Conservation (phyloP, 352 stramenopile genomes). For the Phytophthora multivora region DNA sequence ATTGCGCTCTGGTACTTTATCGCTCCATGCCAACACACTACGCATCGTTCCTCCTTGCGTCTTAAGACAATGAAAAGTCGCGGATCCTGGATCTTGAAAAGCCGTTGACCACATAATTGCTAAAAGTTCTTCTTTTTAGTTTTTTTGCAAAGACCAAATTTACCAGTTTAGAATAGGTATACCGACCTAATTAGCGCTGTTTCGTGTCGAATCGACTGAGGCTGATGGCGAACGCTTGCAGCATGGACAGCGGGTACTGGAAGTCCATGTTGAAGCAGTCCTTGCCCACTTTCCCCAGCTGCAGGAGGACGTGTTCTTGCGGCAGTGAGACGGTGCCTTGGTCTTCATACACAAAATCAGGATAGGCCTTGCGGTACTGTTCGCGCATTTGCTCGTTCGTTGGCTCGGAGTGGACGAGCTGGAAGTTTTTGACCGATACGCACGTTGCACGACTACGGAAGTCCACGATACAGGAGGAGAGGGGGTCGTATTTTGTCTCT, state of each 20-base stretch:
- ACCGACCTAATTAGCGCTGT: conserved; percentile 51
- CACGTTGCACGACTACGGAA: conserved; percentile 91
- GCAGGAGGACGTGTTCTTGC: conserved; percentile 84
- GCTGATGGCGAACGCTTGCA: conserved; percentile 93
- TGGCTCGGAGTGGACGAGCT: conserved; percentile 88
- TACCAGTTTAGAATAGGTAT: neutral
- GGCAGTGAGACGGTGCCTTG: conserved; percentile 82
- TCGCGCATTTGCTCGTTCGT: conserved; percentile 71
- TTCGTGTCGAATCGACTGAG: conserved; percentile 93
- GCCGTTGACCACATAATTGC: too few relatives aligned
- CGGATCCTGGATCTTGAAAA: conserved; percentile 39
- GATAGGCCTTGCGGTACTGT: conserved; percentile 70
- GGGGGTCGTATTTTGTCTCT: conserved; percentile 90
- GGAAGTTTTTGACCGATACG: conserved; percentile 93
- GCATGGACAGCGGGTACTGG: conserved; percentile 91
- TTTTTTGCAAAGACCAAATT: neutral
- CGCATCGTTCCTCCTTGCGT: conserved; percentile 49
- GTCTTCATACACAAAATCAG: conserved; percentile 82
- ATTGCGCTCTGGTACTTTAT: conserved; percentile 89
- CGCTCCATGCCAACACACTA: conserved; percentile 80
- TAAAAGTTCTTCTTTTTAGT: too few relatives aligned
- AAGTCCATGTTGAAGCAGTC: conserved; percentile 96
- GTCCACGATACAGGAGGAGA: conserved; percentile 93
- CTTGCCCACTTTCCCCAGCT: conserved; percentile 89
- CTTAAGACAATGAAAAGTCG: conserved; percentile 48